These are phyloP conservation scores for Rhododendron vialii DNA, from an alignment of 148 eudicot genomes.

Conservation along the genomic window DNA sequence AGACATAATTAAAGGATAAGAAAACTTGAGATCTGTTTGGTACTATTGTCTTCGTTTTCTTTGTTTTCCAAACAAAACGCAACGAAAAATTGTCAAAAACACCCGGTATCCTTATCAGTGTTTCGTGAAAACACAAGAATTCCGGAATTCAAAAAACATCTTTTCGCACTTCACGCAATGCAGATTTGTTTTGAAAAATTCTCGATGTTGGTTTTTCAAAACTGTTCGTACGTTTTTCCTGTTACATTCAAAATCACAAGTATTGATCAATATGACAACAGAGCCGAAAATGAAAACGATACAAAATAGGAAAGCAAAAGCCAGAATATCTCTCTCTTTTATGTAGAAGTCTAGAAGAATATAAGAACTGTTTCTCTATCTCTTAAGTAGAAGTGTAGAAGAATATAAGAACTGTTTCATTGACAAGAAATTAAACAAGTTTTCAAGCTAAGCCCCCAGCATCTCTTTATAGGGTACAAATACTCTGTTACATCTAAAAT, in stretches of 20 bases:
- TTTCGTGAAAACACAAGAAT: too few relatives aligned
- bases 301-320: too few relatives aligned
- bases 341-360: too few relatives aligned
- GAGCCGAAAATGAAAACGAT: not conserved
- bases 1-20: not conserved
- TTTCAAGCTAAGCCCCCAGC: not conserved
- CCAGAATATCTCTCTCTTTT: not conserved
- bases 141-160: too few relatives aligned
- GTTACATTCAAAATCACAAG: not conserved
- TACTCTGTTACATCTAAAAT: not conserved
- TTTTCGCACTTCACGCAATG: too few relatives aligned
- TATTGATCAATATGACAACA: not conserved
- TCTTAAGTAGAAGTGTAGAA: too few relatives aligned
- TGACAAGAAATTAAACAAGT: not conserved
- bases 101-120: too few relatives aligned
- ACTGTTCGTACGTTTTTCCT: not conserved
- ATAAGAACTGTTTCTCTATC: not conserved
- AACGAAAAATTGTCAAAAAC: too few relatives aligned
- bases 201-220: too few relatives aligned
- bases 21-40: not conserved
- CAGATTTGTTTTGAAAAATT: too few relatives aligned
- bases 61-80: too few relatives aligned
- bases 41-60: too few relatives aligned
- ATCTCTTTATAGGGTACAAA: not conserved
- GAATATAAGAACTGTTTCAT: not conserved